Evolutionary conservation across 352 stramenopile genomes (phyloP).

Genomic region (Pythium periplocum): DNA sequence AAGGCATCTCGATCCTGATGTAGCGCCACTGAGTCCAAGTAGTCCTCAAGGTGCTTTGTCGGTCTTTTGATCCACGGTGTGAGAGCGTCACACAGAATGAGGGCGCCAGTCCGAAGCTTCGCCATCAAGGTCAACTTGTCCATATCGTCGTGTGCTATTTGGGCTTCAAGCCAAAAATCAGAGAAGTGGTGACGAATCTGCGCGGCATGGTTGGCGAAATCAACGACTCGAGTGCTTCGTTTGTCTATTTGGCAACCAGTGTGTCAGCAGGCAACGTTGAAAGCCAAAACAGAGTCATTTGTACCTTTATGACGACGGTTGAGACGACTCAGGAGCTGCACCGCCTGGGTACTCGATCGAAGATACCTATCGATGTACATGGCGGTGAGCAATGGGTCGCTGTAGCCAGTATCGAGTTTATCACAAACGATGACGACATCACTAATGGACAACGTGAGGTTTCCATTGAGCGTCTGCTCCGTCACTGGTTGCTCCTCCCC

Average conservation of each 20-base stretch:
- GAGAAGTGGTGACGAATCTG: conserved; percentile 45
- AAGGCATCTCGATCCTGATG: conserved; percentile 14
- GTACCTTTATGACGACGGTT: conserved; percentile 45
- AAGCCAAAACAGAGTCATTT: too few species aligned
- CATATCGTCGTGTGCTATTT: neutral
- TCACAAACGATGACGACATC: conserved; percentile 83
- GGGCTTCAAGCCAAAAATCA: conserved; percentile 15
- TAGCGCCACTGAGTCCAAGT: neutral
- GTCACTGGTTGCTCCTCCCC: conserved; percentile 27
- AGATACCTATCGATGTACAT: conserved; percentile 86
- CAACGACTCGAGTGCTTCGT: conserved; percentile 38
- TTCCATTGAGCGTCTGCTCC: conserved; percentile 63
- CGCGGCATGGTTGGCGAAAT: conserved; percentile 72
- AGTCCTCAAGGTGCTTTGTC: neutral
- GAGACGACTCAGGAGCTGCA: conserved; percentile 80
- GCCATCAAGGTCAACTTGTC: neutral
- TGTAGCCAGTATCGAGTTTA: conserved; percentile 85
- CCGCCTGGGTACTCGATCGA: conserved; percentile 50
- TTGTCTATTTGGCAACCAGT: conserved; percentile 25
- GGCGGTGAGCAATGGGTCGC: conserved; percentile 58
- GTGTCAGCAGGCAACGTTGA: too few species aligned
- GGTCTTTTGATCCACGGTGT: neutral
- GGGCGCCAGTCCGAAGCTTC: conserved; percentile 7
- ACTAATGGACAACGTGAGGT: conserved; percentile 41
- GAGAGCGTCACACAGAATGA: neutral